These are phyloP conservation scores for Rhododendron vialii DNA, from an alignment of 148 eudicot species.

Conservation along the genomic window DNA sequence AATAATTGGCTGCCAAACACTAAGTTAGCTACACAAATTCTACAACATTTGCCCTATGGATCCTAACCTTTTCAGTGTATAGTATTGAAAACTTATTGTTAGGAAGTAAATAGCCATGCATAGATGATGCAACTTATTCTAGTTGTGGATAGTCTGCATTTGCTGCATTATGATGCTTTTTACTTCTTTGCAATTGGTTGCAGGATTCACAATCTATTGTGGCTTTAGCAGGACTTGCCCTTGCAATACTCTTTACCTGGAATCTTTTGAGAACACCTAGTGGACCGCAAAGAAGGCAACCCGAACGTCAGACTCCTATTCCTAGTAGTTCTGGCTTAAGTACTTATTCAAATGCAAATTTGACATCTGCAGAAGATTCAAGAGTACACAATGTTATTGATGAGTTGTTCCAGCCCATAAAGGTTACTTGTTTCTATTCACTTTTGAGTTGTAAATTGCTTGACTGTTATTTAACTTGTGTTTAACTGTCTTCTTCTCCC, in stretches of 20 bases:
- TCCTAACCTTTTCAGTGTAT: background rate
- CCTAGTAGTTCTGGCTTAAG: slow-evolving; percentile 54
- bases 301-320: slow-evolving; percentile 54
- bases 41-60: background rate
- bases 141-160: background rate
- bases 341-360: slow-evolving; percentile 35
- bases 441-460: background rate
- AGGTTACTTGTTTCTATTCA: slow-evolving; percentile 32
- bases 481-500: background rate
- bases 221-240: slow-evolving; percentile 83
- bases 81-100: background rate
- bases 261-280: slow-evolving; percentile 64
- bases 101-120: background rate
- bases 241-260: slow-evolving; percentile 84
- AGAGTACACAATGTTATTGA: slow-evolving; percentile 72
- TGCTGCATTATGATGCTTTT: background rate
- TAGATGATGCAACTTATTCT: background rate
- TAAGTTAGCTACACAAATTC: background rate
- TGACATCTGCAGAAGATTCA: slow-evolving; percentile 51
- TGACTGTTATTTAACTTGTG: slow-evolving; percentile 2
- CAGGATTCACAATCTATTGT: slow-evolving; percentile 82
- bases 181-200: slow-evolving; percentile 9
- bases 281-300: slow-evolving; percentile 68
- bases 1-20: background rate
- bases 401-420: slow-evolving; percentile 91